Evolutionary conservation across 805 yeast species (phyloP).

Genomic region (Wickerhamiella allomyrinae): DNA sequence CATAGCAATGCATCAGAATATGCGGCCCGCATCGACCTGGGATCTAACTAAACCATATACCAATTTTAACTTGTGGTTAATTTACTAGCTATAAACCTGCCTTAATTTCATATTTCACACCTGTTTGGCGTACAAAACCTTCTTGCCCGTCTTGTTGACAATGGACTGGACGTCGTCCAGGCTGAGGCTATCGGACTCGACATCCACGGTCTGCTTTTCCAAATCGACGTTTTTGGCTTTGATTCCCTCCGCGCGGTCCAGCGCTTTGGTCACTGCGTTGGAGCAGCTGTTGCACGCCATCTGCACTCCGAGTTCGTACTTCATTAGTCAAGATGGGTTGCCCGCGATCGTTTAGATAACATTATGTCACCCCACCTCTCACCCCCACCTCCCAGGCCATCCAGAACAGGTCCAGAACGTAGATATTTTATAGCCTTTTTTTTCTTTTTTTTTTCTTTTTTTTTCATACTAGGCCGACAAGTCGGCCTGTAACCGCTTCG

Average conservation of each 20-base stretch:
- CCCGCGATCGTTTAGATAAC: too few species aligned
- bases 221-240: conserved; percentile 58
- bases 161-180: conserved; percentile 70
- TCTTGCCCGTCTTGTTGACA: conserved; percentile 84
- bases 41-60: too few species aligned
- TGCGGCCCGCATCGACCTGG: conserved; percentile 41
- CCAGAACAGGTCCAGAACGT: too few species aligned
- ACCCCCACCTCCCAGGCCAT: too few species aligned
- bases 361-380: too few species aligned
- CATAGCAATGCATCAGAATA: conserved; percentile 49
- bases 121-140: conserved; percentile 48
- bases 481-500: too few species aligned
- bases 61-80: too few species aligned
- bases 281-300: conserved; percentile 47
- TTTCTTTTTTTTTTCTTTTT: too few species aligned
- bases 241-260: conserved; percentile 60
- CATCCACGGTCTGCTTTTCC: conserved; percentile 71
- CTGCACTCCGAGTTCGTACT: conserved; percentile 20
- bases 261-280: conserved; percentile 67
- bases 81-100: not conserved
- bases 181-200: conserved; percentile 36
- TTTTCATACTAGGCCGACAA: too few species aligned
- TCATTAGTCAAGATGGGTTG: not conserved
- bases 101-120: not conserved
- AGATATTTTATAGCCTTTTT: too few species aligned